phyloP scores from a whole-genome alignment of 805 yeast species.

The Yamadazyma akitaensis region DNA sequence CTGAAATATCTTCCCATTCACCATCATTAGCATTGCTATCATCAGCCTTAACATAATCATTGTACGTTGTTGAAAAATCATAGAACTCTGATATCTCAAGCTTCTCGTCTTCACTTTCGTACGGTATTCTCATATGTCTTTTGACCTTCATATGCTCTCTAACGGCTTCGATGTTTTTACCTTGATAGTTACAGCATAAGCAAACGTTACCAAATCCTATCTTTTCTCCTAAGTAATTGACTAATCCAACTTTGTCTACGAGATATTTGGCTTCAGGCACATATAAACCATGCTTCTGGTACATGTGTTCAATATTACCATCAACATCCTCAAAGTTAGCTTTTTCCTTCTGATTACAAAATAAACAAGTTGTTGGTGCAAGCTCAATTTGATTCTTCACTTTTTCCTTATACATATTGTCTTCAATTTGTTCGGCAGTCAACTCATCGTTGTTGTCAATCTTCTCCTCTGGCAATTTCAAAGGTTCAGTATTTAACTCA shows the following conservation, averaged over 20 bases:
- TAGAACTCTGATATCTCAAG: constrained; percentile 76
- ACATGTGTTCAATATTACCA: constrained; percentile 66
- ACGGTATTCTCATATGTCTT: constrained; percentile 86
- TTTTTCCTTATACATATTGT: constrained; percentile 43
- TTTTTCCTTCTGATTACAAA: constrained; percentile 40
- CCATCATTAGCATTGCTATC: constrained; percentile 20
- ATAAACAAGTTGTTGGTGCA: constrained; percentile 48
- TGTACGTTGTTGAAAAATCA: constrained; percentile 71
- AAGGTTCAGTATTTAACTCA: not conserved
- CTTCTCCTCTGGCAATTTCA: not conserved
- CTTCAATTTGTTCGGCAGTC: constrained; percentile 31
- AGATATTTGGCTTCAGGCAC: constrained; percentile 79
- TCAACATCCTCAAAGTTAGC: constrained; percentile 36
- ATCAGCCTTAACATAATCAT: constrained; percentile 17
- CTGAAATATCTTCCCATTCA: constrained; percentile 43
- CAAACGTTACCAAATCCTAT: constrained; percentile 84
- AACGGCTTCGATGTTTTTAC: constrained; percentile 78
- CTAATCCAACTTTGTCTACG: constrained; percentile 64
- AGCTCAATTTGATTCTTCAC: constrained; percentile 45
- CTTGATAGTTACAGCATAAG: constrained; percentile 77
- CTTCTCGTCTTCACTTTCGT: constrained; percentile 76
- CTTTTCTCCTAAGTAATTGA: constrained; percentile 74
- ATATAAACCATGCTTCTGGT: constrained; percentile 74
- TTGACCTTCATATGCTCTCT: constrained; percentile 85
- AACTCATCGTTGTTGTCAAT: constrained; percentile 9